Evolutionary conservation across 2,329 filamentous ascomycete genomes (phyloP), one percentile per base, ranked within the genome.

Genomic region (Trichoderma afroharzianum): DNA sequence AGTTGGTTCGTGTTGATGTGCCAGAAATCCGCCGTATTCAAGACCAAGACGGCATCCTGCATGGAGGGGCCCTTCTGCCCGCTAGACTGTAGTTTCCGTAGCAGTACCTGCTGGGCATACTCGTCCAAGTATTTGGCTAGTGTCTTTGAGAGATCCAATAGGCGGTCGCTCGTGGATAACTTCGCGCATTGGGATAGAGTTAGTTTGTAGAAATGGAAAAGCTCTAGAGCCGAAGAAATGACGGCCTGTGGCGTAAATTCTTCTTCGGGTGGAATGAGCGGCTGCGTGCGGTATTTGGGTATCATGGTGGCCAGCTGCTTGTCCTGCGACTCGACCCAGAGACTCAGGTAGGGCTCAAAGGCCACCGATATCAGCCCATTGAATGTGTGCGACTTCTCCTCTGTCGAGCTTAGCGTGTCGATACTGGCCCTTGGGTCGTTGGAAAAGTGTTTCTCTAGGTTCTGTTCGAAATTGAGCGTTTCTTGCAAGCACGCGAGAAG

Each of bases 21-120:
- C 88, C 96, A 99, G 80, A 98, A 99, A 78, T 99, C 96, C 0
- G 96, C 95, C 1, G 96, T 98, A 79, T 99, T 99, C 62, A 99
- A 85, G 1, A 98, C 94, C 4, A 97, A 84, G 15, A 98, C 88
- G 4, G 93, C 88, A 74, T 97, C 92, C 76, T 97, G 91, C 2
- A 96, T 77, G 4, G 85, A 82, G 2, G 88, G 84, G 0, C 73
- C 87, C 77, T 78, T 86, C 81, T 75, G 86, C 75, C 80, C 89
- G 77, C 82, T 92, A 4, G 81, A 81, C 74, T 90, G 88, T 7
- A 91, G 78, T 73, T 92, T 91, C 74, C 91, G 88, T 18, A 97
- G 87, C 7, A 99, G 85, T 3, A 99, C 94, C 76, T 97, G 93
- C 78, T 98, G 95, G 0, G 95, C 93, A 79, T 99, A 99, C 76